Evolutionary conservation across 2,329 filamentous ascomycete species (phyloP), one percentile per base, ranked within the genome.

Genomic region (Cordyceps tenuipes): DNA sequence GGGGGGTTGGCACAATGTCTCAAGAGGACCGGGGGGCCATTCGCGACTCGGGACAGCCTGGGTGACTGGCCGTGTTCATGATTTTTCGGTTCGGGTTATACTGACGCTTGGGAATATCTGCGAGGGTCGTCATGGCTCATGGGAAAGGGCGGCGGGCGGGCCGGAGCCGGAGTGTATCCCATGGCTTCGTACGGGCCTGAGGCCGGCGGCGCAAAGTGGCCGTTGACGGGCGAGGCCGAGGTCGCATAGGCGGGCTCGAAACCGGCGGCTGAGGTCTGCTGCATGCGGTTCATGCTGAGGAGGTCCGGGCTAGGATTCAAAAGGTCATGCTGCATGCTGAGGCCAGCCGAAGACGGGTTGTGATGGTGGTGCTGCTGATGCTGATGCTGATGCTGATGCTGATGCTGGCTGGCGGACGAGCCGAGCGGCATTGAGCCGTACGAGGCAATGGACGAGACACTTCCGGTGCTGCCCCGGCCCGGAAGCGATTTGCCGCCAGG

Each of bases 91-190:
- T 3, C 26, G 26, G 26, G 77, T 36, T 36, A 9, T 75, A 89
- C 88, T 87, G 82, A 95, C 88, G 89, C 83, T 76, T 94, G 90
- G 67, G 91, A 93, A 69, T 90, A 86, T 73, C 90, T 88, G 75
- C 91, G 75, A 64, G 74, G 72, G 64, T 83, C 80, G 71, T 83
- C 70, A 72, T 82, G 77, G 72, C 85, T 74, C 68, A 80, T 75
- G 74, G 87, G 74, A 62, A 79, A 56, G n/a, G 60, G 75, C 46
- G 69, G 58, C 65, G 83, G 77, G 74, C 83, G 79, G 66, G 85
- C 77, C 5, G 87, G 80, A 17, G 85, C 83, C 13, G 85, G 80
- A 47, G 86, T 84, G 70, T 94, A 95, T 63, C 87, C 88, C 70
- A 94, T 79, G 61, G 86, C 79, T 65, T 92, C 89, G 73, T 92